Evolutionary conservation across 108 stramenopile species (phyloP).

Genomic region (Cyclotella baltica): DNA sequence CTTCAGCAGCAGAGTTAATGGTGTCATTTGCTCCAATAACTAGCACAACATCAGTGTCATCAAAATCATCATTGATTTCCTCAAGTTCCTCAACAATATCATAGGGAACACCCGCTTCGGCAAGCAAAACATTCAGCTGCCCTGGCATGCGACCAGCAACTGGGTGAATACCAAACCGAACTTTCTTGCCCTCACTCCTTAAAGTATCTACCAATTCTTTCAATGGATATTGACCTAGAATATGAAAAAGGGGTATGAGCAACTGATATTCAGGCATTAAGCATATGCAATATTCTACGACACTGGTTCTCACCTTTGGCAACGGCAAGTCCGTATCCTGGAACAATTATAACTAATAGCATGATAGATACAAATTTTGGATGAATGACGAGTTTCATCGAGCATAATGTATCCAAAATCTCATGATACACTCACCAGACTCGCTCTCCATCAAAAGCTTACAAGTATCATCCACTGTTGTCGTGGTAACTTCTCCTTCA

Average conservation of each 20-base stretch:
- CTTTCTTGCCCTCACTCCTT: conserved; percentile 88
- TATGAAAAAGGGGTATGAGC: neutral
- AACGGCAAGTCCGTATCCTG: conserved; percentile 98
- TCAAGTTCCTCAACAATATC: conserved; percentile 99
- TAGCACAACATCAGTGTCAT: conserved; percentile 89
- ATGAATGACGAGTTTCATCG: neutral
- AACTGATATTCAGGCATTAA: neutral
- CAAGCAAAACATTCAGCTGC: conserved; percentile 98
- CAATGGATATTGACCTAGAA: conserved; percentile 92
- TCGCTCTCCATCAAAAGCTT: conserved; percentile 87
- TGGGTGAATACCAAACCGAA: conserved; percentile 90
- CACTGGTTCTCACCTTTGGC: conserved; percentile 69
- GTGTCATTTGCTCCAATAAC: conserved; percentile 99
- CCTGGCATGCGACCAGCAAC: conserved; percentile 99
- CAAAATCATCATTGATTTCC: conserved; percentile 97
- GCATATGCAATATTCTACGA: neutral
- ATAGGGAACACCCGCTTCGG: conserved; percentile 99
- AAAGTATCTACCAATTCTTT: conserved; percentile 94
- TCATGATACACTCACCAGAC: conserved; percentile 21
- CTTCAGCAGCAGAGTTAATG: conserved; percentile 97
- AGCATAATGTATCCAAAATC: neutral
- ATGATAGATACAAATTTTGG: too few species aligned
- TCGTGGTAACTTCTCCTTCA: conserved; percentile 93
- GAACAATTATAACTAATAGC: conserved; percentile 93
- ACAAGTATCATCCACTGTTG: conserved; percentile 83